Conservation (phyloP, 805 yeast species). For the Teunomyces kruisii region DNA sequence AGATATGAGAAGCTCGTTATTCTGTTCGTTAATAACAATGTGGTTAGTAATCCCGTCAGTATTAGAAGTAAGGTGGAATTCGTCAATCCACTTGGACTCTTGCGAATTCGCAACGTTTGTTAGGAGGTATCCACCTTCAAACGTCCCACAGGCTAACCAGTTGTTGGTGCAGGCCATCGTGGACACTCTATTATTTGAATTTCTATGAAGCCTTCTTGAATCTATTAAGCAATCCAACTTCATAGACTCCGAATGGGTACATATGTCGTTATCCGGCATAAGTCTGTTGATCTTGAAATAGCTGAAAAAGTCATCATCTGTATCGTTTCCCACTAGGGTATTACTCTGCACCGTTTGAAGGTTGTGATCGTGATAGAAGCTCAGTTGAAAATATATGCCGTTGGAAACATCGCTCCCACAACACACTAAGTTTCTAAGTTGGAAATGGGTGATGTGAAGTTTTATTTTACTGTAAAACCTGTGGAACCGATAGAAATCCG, state of each 20-base stretch:
- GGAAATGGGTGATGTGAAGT: slow-evolving; percentile 56
- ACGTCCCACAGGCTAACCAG: slow-evolving; percentile 51
- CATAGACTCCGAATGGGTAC: slow-evolving; percentile 18
- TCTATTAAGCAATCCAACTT: slow-evolving; percentile 41
- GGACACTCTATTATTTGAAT: slow-evolving; percentile 44
- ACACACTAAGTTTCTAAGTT: slow-evolving; percentile 51
- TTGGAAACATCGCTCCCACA: slow-evolving; percentile 31
- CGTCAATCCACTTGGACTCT: slow-evolving; percentile 20
- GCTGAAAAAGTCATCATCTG: slow-evolving; percentile 27
- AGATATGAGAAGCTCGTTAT: slow-evolving; percentile 41
- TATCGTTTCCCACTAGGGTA: slow-evolving; percentile 10
- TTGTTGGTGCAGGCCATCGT: slow-evolving; percentile 45
- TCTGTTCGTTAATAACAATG: slow-evolving; percentile 32
- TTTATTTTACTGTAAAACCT: slow-evolving; percentile 43
- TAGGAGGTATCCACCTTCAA: slow-evolving; percentile 49
- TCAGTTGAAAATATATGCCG: slow-evolving; percentile 42
- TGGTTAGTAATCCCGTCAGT: slow-evolving; percentile 55
- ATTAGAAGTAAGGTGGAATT: slow-evolving; percentile 40
- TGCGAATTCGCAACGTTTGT: slow-evolving; percentile 31
- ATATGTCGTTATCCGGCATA: slow-evolving; percentile 24
- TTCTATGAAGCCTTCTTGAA: slow-evolving; percentile 26
- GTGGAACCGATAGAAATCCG: slow-evolving; percentile 39
- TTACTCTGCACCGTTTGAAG: slow-evolving; percentile 24
- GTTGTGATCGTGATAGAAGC: slow-evolving; percentile 30
- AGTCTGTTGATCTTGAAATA: slow-evolving; percentile 38